Conservation (phyloP, 2,329 filamentous ascomycete genomes). For the Colletotrichum magnum region DNA sequence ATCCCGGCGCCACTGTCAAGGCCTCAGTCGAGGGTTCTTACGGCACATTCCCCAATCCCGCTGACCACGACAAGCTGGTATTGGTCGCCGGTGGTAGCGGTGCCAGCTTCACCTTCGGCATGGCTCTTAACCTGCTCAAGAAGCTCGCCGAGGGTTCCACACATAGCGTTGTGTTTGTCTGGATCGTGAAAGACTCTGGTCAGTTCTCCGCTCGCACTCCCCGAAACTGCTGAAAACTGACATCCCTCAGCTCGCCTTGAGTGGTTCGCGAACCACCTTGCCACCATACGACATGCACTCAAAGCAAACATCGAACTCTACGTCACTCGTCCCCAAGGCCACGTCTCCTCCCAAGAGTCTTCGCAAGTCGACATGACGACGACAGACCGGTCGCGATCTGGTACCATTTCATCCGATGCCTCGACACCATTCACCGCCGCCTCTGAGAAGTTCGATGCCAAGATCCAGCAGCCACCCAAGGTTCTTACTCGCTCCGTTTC, state of each 20-base stretch:
- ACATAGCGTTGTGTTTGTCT: constrained; percentile 55
- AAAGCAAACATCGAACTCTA: constrained; percentile 52
- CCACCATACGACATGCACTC: constrained; percentile 47
- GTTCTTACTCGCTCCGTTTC: constrained; percentile 36
- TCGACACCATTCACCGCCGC: constrained; percentile 19
- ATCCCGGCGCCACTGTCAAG: constrained; percentile 58
- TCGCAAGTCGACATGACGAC: background rate
- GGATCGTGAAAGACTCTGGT: constrained; percentile 56
- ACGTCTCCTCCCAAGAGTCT: background rate
- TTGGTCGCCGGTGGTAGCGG: constrained; percentile 63
- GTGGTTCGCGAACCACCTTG: constrained; percentile 56
- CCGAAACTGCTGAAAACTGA: constrained; percentile 27
- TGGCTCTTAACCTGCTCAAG: constrained; percentile 54
- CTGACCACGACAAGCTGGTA: constrained; percentile 43
- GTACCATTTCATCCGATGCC: constrained; percentile 22
- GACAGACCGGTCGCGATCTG: constrained; percentile 21
- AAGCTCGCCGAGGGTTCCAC: constrained; percentile 41
- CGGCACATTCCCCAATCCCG: constrained; percentile 64
- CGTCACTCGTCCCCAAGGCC: constrained; percentile 47
- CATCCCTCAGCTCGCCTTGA: constrained; percentile 49
- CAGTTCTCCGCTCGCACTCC: constrained; percentile 40
- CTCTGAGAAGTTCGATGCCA: constrained; percentile 30
- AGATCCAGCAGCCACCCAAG: constrained; percentile 22
- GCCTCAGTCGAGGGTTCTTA: constrained; percentile 69
- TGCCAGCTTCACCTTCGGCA: constrained; percentile 67